Evolutionary conservation across 2,329 filamentous ascomycete species (phyloP), one percentile per base, ranked within the genome.

Genomic region (Truncatella angustata): DNA sequence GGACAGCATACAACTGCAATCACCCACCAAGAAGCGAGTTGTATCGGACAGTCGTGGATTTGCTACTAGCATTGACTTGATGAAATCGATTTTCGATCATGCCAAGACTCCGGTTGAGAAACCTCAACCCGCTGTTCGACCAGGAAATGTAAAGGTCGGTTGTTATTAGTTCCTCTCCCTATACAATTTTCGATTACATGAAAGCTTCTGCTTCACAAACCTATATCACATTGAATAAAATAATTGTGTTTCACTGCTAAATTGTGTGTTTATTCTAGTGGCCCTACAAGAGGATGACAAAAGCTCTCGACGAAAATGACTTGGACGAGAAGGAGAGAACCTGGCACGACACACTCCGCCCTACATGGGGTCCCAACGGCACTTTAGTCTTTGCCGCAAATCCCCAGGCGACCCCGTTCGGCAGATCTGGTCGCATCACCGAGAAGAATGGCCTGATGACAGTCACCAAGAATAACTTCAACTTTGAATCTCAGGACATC

Each of bases 41-140:
- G 63, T 70, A 16, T 56, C 69, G 35, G 79, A 82, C 60, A 77
- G 80, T 50, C 82, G 83, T 58, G 86, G 87, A 1, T 93, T 96
- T 70, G 82, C 85, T 18, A 96, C 88, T 18, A 92, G 89, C 64
- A 96, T 97, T 72, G 94, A 97, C 74, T 76, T 97, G 67, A 97
- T 96, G 91, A 93, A 96, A 67, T 96, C 91, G 44, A 76, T 97
- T 51, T 97, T 95, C 71, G 88, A 89, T 68, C 83, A 87, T 70
- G 79, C 85, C 57, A 84, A 82, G 73, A 78, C 77, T 49, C 78
- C 78, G 57, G 71, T 73, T 49, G 76, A 81, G 62, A 81, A 78
- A 61, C 67, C 78, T 50, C 78, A 80, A 63, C 76, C 74, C 57
- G 71, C 76, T 32, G 65, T 75, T 59, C 70, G 77, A 54, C 73